A percentile compares a stretch with the other conserved stretches of the same genome.
Conservation (phyloP, 176 grass and related monocot genomes). For the Aegilops tauschii region DNA sequence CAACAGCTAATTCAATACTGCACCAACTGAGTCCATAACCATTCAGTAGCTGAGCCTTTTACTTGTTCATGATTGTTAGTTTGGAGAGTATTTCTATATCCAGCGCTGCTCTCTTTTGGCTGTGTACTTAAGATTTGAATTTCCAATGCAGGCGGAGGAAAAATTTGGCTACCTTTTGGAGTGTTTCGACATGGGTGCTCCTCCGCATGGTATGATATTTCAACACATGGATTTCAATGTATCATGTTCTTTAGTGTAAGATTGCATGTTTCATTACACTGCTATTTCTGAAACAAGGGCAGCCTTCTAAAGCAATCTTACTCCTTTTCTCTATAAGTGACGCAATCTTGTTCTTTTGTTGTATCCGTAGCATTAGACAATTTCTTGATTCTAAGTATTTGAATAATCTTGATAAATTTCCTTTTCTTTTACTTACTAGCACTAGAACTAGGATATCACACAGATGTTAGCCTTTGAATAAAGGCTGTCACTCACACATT, state of each 20-base stretch:
- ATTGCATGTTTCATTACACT: not conserved
- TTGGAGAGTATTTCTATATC: not conserved
- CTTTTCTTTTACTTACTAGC: no score
- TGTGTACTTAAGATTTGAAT: not conserved
- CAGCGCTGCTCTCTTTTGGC: not conserved
- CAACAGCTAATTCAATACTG: not conserved
- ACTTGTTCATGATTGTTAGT: not conserved
- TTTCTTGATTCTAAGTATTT: not conserved
- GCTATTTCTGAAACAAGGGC: not conserved
- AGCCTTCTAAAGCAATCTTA: not conserved
- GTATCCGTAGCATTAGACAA: not conserved
- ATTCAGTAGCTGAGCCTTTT: not conserved
- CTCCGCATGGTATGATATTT: conserved; percentile 76
- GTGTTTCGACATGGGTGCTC: conserved; percentile 91
- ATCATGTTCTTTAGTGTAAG: not conserved
- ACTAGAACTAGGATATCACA: no score
- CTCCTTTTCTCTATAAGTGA: not conserved
- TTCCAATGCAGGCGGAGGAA: conserved; percentile 68
- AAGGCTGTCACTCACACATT: not conserved
- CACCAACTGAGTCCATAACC: not conserved
- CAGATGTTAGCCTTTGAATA: not conserved
- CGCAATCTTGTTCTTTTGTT: not conserved
- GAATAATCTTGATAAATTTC: not conserved
- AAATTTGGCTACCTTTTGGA: conserved; percentile 97
- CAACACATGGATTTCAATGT: not conserved